Evolutionary conservation across 371 early-diverging fungal genomes (phyloP).

Genomic region (Mortierella sp.): DNA sequence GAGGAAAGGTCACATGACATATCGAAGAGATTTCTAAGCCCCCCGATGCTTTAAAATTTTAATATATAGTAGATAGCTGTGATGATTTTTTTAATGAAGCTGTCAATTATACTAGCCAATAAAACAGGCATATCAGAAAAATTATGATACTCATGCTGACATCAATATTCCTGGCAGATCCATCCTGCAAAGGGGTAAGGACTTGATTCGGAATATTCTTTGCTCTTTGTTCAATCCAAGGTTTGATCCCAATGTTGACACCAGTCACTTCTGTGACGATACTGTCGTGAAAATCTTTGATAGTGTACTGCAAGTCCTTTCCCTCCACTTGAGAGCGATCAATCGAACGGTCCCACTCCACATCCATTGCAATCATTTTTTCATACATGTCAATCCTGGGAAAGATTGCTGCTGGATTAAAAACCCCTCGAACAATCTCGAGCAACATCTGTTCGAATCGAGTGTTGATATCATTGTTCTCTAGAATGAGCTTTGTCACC

Average conservation of each 20-base stretch:
- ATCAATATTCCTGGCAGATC: neutral
- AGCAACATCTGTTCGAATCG: constrained; percentile 61
- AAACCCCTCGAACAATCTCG: constrained; percentile 65
- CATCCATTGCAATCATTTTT: constrained; percentile 64
- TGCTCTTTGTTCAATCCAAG: constrained; percentile 36
- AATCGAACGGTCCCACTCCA: constrained; percentile 62
- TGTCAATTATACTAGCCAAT: no score
- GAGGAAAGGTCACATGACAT: no score
- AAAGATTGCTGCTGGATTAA: constrained; percentile 61
- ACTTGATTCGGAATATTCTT: constrained; percentile 24
- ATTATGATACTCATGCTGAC: neutral
- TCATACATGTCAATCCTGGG: constrained; percentile 55
- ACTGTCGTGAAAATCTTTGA: constrained; percentile 59
- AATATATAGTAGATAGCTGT: no score
- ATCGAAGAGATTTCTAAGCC: no score
- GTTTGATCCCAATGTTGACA: constrained; percentile 44
- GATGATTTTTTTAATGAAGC: no score
- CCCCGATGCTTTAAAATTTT: no score
- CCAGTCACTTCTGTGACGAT: constrained; percentile 46
- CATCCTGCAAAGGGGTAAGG: neutral
- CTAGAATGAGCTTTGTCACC: constrained; percentile 52
- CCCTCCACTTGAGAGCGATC: constrained; percentile 59
- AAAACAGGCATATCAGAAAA: no score
- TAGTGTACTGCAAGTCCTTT: constrained; percentile 54
- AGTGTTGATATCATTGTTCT: constrained; percentile 32